Evolutionary conservation across 345 rosid genomes (phyloP).

Genomic region (Heritiera fomes): DNA sequence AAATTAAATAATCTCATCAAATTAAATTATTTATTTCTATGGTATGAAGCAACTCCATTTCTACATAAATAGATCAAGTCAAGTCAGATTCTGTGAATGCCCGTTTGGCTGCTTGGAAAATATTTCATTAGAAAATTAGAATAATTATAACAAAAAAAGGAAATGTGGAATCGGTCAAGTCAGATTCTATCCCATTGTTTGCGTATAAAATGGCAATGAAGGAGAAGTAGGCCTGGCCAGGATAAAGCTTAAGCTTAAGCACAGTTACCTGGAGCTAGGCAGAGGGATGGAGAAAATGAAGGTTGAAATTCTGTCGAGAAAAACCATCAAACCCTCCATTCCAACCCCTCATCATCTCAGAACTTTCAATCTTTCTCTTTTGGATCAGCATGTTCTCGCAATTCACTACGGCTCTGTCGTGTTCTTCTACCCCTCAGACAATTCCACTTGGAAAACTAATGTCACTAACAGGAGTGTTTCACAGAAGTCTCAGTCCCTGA

Average conservation of each 20-base stretch:
- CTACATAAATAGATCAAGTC: too few relatives aligned
- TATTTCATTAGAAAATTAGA: too few relatives aligned
- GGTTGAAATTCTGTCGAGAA: neutral
- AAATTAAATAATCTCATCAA: too few relatives aligned
- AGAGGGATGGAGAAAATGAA: neutral
- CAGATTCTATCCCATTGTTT: too few relatives aligned
- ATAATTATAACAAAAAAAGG: too few relatives aligned
- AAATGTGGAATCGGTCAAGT: too few relatives aligned
- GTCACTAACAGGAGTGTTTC: neutral
- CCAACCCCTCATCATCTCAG: slow-evolving; percentile 4
- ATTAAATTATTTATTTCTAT: too few relatives aligned
- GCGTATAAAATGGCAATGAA: neutral
- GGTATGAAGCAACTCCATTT: neutral
- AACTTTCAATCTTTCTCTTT: neutral
- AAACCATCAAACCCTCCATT: neutral
- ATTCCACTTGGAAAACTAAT: too few relatives aligned
- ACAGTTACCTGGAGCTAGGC: neutral
- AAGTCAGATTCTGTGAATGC: too few relatives aligned
- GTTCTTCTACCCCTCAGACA: neutral
- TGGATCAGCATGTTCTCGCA: neutral
- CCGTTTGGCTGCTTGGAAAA: too few relatives aligned
- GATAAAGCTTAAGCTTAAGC: neutral
- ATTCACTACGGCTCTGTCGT: neutral
- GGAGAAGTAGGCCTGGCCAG: neutral
- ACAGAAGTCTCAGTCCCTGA: neutral